Evolutionary conservation across 805 yeast genomes (phyloP).

Genomic region (Jamesozyma jinghongensis): DNA sequence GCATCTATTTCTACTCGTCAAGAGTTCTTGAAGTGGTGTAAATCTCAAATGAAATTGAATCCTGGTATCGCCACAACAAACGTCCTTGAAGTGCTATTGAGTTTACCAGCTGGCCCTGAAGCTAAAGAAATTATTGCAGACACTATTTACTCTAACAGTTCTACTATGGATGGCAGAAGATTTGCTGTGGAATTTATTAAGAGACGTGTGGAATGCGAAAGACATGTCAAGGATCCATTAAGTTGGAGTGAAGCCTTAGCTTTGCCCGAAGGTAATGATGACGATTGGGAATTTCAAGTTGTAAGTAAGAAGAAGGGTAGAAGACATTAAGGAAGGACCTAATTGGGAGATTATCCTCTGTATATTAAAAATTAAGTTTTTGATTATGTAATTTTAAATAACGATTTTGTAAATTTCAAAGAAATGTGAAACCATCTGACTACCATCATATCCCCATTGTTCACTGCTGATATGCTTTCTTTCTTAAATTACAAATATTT

Average conservation of each 20-base stretch:
- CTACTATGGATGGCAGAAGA: slow-evolving; percentile 89
- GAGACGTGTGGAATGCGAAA: slow-evolving; percentile 66
- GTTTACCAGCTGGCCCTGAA: slow-evolving; percentile 68
- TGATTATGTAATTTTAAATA: no score
- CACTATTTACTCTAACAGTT: slow-evolving; percentile 78
- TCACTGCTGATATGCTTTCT: no score
- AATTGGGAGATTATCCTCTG: no score
- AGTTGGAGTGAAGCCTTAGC: slow-evolving; percentile 69
- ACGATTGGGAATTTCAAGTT: slow-evolving; percentile 58
- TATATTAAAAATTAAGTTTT: no score
- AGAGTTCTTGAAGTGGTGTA: slow-evolving; percentile 66
- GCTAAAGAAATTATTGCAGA: slow-evolving; percentile 83
- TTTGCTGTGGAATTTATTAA: slow-evolving; percentile 86
- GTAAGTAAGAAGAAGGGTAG: slow-evolving; percentile 53
- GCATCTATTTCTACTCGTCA: slow-evolving; percentile 38
- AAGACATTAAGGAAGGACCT: slow-evolving; percentile 30
- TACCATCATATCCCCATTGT: no score
- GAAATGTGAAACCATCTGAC: no score
- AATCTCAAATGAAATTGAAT: slow-evolving; percentile 56
- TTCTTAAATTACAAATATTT: no score
- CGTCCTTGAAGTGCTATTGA: slow-evolving; percentile 67
- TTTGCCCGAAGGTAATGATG: slow-evolving; percentile 35
- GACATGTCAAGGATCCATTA: slow-evolving; percentile 37
- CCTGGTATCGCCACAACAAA: slow-evolving; percentile 71
- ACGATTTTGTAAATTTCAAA: no score